These are phyloP conservation scores for Erodium moschatum DNA, from an alignment of 441 rosid genomes.

Conservation along the genomic window DNA sequence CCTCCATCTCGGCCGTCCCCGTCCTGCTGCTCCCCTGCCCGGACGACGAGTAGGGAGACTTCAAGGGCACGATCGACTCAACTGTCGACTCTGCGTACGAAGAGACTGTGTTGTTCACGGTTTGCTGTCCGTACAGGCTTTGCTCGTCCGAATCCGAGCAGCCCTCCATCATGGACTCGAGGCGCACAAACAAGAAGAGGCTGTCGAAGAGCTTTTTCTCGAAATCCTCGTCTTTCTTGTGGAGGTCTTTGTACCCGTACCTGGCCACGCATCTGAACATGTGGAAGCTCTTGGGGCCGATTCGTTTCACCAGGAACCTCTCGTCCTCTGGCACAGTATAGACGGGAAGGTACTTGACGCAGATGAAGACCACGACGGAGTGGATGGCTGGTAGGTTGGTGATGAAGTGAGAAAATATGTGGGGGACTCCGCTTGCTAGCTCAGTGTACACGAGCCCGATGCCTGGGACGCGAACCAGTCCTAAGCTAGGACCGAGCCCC, in stretches of 20 bases:
- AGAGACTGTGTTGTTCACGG: background rate
- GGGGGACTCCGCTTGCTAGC: constrained; percentile 82
- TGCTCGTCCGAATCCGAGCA: background rate
- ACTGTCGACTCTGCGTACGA: background rate
- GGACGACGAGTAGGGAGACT: constrained; percentile 35
- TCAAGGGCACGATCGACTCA: background rate
- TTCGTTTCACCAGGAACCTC: constrained; percentile 84
- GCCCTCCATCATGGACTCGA: background rate
- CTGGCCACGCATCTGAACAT: constrained; percentile 87
- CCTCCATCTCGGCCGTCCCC: constrained; percentile 46
- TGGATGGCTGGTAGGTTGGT: constrained; percentile 97
- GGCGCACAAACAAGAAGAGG: constrained; percentile 66
- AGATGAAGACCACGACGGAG: constrained; percentile 72
- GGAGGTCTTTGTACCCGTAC: constrained; percentile 91
- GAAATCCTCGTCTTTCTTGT: constrained; percentile 81
- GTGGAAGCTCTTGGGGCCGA: constrained; percentile 72
- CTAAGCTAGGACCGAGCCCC: constrained; percentile 83
- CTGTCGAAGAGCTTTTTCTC: constrained; percentile 63
- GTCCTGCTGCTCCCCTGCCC: constrained; percentile 40
- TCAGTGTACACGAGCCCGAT: constrained; percentile 84
- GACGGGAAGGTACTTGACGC: constrained; percentile 85
- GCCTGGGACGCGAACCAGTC: constrained; percentile 84
- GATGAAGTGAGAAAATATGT: constrained; percentile 86
- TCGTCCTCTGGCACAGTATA: constrained; percentile 76
- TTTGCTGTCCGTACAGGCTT: constrained; percentile 20